These are phyloP conservation scores for Saccharomycopsis amapae DNA, from an alignment of 805 yeast genomes.

Conservation along the genomic window DNA sequence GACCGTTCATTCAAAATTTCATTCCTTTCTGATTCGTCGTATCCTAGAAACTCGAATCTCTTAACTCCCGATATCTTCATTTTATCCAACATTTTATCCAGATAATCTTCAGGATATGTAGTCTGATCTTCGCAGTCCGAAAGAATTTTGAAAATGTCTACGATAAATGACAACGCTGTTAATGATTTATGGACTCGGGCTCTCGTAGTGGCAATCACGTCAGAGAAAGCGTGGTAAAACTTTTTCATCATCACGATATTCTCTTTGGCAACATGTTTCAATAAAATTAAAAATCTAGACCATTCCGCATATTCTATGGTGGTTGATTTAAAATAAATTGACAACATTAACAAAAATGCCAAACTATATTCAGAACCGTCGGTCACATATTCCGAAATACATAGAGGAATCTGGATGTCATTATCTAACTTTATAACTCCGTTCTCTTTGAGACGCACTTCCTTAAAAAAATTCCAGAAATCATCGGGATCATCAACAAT, in stretches of 20 bases:
- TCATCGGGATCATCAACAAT: constrained; percentile 1
- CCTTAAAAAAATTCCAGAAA: constrained; percentile 3
- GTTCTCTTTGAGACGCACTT: neutral
- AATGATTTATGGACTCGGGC: neutral
- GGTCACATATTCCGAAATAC: constrained; percentile 2
- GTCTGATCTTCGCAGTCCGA: neutral
- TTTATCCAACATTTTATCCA: neutral
- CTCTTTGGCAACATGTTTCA: constrained; percentile 9
- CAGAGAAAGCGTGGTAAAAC: constrained; percentile 3
- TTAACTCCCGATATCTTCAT: neutral
- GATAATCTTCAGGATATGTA: neutral
- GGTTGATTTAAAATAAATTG: neutral
- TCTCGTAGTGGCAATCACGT: neutral
- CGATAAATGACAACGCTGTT: neutral
- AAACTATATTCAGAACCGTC: constrained; percentile 2
- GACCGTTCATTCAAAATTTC: neutral
- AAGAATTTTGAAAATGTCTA: constrained; percentile 4
- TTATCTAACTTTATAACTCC: constrained; percentile 3
- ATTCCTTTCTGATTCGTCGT: neutral
- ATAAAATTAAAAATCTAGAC: constrained; percentile 3
- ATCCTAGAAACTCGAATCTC: neutral
- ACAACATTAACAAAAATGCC: constrained; percentile 1
- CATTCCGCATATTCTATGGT: constrained; percentile 3
- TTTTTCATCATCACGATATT: neutral
- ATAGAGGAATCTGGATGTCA: constrained; percentile 5